Base-by-base conservation (phyloP, 768 basidiomycete species). In the Naematelia aurantialba region DNA sequence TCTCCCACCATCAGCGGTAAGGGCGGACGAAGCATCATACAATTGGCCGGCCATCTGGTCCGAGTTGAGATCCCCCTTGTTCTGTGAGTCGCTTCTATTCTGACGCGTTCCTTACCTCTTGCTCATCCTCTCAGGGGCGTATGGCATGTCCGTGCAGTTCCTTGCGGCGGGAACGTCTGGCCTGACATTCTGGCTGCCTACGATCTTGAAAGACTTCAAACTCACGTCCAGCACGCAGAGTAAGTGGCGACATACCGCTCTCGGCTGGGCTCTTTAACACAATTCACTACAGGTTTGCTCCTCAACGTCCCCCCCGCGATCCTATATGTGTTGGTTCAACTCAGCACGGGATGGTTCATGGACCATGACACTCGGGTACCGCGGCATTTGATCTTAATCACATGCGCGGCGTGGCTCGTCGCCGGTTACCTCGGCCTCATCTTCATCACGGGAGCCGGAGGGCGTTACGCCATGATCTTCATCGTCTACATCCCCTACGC, bases 151-250 rank as follows among this genome's bases (percentile, higher is more conserved):
- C 45, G 25, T 19, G 19, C 14, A 19, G 45, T 46, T n/a, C 42
- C 22, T 49, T 27, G 55, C 54, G 42, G 59, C 47, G 19, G 63
- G 59, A 14, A 59, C 56, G 0, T 48, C 50, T 39, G 68, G 68
- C 14, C 45, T 63, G n/a, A 34, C 55, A 2, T 73, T 68, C 59
- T 69, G 70, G 70, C 58, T 69, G 0, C 68, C 68, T 1, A 65
- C 68, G 4, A 63, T 72, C 31, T 48, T 72, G 26, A 26, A 55
- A 4, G 21, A 25, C 26, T 60, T 69, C 24, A 68, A 68, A 19
- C 63, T 72, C 29, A 65, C 62, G 14, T 45, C 59, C 1, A 45
- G 27, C 17, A 50, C 45, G 14, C n/a, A n/a, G n/a, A n/a, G n/a
- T n/a, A n/a, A n/a, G n/a, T n/a, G n/a, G n/a, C n/a, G n/a, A n/a